Evolutionary conservation across 768 basidiomycete genomes (phyloP), one percentile per base, ranked within the genome.

Genomic region (Kwoniella sp.): DNA sequence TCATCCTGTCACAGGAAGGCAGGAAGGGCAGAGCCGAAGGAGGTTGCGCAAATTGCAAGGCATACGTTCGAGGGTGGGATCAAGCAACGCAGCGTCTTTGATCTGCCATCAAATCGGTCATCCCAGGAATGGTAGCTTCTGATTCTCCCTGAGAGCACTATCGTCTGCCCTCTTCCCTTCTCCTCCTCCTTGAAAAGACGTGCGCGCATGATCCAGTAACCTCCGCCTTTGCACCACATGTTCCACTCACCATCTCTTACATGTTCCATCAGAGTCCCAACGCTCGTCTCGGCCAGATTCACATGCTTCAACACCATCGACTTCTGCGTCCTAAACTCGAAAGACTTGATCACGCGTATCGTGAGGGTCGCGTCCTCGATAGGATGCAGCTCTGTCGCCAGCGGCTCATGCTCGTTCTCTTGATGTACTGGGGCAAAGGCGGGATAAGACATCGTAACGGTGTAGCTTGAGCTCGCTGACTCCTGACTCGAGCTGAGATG

Each of bases 271-370:
- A 99, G 84, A 69, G 85, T 82, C 15, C 86, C 88, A 25, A 93
- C 88, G 1, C 92, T 93, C n/a, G 86, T 88, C 1, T 83, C 83
- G 70, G 88, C 87, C 67, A 96, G 87, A 77, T 99, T 87, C 66
- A 94, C 73, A 71, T 89, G 84, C 74, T 88, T 90, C 56, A 98
- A 84, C 58, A 99, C 88, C 69, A 97, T 85, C 76, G 87, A 89
- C 71, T 89, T 89, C 78, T 92, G 90, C 60, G 93, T 97, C 61
- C 95, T 86, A 81, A 87, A 97, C 76, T 87, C 88, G 79, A 99
- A 95, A 22, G 91, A 93, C 79, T 99, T 99, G 83, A 99, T 91
- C 67, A 97, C 85, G 31, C 95, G 88, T 55, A 98, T 81, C 7
- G 95, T 98, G 63, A 98, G 82, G 4, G 92, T 93, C 23, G 92